Evolutionary conservation across 495 filamentous ascomycete genomes (phyloP), one percentile per base, ranked within the genome.

Genomic region (Parathielavia hyrcaniae): DNA sequence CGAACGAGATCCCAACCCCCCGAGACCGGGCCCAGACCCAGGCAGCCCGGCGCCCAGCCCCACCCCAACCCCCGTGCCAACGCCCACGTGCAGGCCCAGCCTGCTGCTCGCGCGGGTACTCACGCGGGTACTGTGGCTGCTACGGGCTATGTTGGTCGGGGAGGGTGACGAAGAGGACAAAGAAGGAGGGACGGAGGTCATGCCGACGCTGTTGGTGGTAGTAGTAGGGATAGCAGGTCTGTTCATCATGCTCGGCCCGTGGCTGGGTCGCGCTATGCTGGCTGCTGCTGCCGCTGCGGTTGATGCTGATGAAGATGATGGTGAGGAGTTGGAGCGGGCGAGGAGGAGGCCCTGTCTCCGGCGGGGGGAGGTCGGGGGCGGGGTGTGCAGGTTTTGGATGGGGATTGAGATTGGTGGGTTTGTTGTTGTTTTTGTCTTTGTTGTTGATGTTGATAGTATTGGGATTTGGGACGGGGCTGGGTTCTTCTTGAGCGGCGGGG

Each of bases 31-130:
- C 10, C 39, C 39, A 39, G 48, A 17, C 12, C 26, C 19, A 0
- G 38, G 38, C 55, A 58, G 39, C 14, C 49, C 56, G 5, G 47
- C 54, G 20, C 55, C 55, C 1, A 58, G 17, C 17, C 55, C 55
- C 17, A 57, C 32, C 5, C 55, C 55, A 2, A 17, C 14, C 5
- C 47, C 55, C 23, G 47, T 51, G 38, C 38, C 55, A 3, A 50
- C 26, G 39, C 56, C 56, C 32, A 36, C 39, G 49, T 38, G 56
- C 49, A 58, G 16, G 20, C 49, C 39, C 48, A 52, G 40, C 22
- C 19, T 44, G 47, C 56, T 43, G 34, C 13, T 17, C 32, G 13
- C 34, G 32, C 19, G 19, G 43, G 30, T 39, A 34, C 5, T 8
- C 2, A 30, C 11, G 22, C 9, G 8, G 16, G 41, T n/a, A 9